Evolutionary conservation across 495 filamentous ascomycete species (phyloP).

Genomic region (Podospora tetraspora): DNA sequence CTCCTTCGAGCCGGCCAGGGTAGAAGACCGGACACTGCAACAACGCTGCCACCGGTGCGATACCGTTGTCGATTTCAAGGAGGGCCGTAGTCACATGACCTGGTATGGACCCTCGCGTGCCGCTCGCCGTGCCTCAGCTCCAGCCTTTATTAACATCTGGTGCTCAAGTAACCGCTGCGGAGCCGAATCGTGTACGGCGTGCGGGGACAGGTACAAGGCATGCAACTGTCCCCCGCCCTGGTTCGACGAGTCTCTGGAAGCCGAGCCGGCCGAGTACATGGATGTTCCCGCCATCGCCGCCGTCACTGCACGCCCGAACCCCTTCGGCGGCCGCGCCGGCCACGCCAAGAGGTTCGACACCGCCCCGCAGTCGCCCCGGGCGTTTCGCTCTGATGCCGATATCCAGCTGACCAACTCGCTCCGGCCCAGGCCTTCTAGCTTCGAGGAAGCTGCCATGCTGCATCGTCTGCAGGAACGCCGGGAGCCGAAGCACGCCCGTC

Average conservation of each 20-base stretch:
- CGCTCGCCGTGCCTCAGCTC: constrained; percentile 9
- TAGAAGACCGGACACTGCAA: constrained; percentile 55
- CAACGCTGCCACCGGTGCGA: constrained; percentile 72
- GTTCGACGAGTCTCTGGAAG: constrained; percentile 61
- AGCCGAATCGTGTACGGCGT: constrained; percentile 79
- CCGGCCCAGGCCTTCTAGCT: constrained; percentile 39
- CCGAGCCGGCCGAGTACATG: constrained; percentile 55
- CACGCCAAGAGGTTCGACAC: constrained; percentile 12
- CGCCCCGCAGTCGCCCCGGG: constrained; percentile 26
- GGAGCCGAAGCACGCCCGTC: constrained; percentile 50
- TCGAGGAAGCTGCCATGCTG: constrained; percentile 50
- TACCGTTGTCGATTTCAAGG: constrained; percentile 69
- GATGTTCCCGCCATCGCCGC: constrained; percentile 37
- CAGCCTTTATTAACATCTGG: constrained; percentile 10
- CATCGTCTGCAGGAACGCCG: constrained; percentile 49
- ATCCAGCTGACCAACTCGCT: constrained; percentile 10
- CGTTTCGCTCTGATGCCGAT: constrained; percentile 22
- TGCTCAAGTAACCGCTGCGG: constrained; percentile 55
- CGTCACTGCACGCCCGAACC: constrained; percentile 20
- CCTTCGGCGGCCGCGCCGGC: constrained; percentile 14
- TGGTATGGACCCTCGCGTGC: constrained; percentile 49
- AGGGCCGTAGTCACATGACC: constrained; percentile 82
- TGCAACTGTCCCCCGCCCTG: constrained; percentile 63
- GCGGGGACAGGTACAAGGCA: constrained; percentile 71
- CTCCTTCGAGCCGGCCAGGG: constrained; percentile 61